These are phyloP conservation scores for Trypanosoma lewisi DNA, from an alignment of 208 protist genomes.

Conservation along the genomic window DNA sequence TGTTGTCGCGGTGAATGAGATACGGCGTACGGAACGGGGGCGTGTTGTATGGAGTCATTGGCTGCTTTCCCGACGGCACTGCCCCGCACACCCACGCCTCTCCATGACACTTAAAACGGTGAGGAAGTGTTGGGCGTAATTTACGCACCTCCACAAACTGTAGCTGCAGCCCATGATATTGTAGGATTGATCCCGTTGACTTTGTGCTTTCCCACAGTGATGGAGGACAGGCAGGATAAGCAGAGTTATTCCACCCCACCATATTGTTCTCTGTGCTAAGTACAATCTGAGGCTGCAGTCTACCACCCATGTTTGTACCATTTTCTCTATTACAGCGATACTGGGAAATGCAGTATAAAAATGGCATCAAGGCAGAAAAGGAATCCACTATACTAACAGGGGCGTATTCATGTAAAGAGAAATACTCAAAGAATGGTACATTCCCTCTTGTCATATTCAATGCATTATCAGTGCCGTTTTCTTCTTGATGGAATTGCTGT, in stretches of 20 bases:
- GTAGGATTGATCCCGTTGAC: slow-evolving; percentile 27
- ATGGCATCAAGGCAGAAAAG: slow-evolving; percentile 49
- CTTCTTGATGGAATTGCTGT: slow-evolving; percentile 28
- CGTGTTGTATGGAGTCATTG: slow-evolving; percentile 13
- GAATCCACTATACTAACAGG: slow-evolving; percentile 38
- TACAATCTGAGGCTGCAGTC: not conserved
- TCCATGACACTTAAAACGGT: slow-evolving; percentile 67
- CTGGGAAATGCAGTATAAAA: slow-evolving; percentile 43
- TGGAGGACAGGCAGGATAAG: slow-evolving; percentile 5
- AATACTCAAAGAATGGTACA: slow-evolving; percentile 53
- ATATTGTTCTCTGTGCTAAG: slow-evolving; percentile 43
- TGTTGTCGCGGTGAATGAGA: slow-evolving; percentile 44
- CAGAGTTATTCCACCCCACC: slow-evolving; percentile 28
- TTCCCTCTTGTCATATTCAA: slow-evolving; percentile 18
- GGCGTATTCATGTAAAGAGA: slow-evolving; percentile 56
- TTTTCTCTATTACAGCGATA: slow-evolving; percentile 2
- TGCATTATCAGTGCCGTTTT: slow-evolving; percentile 1
- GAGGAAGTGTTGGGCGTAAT: slow-evolving; percentile 54
- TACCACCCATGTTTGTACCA: not conserved
- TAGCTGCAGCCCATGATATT: slow-evolving; percentile 48
- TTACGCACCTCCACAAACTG: slow-evolving; percentile 59
- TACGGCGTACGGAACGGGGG: slow-evolving; percentile 49
- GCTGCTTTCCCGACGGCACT: not conserved
- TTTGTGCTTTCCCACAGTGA: slow-evolving; percentile 34
- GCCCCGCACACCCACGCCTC: slow-evolving; percentile 67